Base-by-base conservation (phyloP, 495 filamentous ascomycete species). In the Mytilinidion resinicola region DNA sequence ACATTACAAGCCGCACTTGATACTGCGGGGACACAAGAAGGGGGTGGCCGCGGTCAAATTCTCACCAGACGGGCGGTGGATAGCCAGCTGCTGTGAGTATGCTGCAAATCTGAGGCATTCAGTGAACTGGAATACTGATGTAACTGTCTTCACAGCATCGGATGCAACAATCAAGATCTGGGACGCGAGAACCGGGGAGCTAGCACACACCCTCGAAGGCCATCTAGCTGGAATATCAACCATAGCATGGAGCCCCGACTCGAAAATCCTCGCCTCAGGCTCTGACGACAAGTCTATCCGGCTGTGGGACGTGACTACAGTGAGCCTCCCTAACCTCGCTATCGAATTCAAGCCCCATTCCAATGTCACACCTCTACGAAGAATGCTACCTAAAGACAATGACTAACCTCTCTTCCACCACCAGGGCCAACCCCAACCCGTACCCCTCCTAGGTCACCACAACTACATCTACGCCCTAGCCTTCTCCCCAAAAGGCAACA, bases 231-330 rank as follows among this genome's bases (percentile, higher is more conserved):
- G 93, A 59, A 82, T 98, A 11, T 92, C 88, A 0, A 90, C 89
- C 25, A 77, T 98, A 20, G 85, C 91, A 34, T 98, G 93, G 93
- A 81, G 84, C 49, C 92, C 95, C 1, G 90, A 96, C 71, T 89
- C 85, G 39, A 80, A 84, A 63, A 87, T 85, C 2, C 78, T 98
- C 46, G 95, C 91, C 0, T 91, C 90, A 15, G 93, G 93, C 9
- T 91, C 87, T 25, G 93, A 98, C 70, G 93, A 98, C 77, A 98
- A 97, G 70, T 85, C 88, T 0, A 96, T 98, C 56, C 82, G 93
- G 1, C 77, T 97, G 4, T 98, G 93, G 93, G 87, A 96, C 70
- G 79, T 89, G 15, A 74, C 82, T 12, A 92, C 88, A 0, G 88
- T 88, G 57, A 72, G 79, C 43, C 74, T 1, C 39, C 30, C 21